A percentile compares a stretch with the other conserved stretches of the same genome.
These are phyloP conservation scores for Coemansia aciculifera DNA, from an alignment of 192 early-diverging fungal species.

Conservation along the genomic window DNA sequence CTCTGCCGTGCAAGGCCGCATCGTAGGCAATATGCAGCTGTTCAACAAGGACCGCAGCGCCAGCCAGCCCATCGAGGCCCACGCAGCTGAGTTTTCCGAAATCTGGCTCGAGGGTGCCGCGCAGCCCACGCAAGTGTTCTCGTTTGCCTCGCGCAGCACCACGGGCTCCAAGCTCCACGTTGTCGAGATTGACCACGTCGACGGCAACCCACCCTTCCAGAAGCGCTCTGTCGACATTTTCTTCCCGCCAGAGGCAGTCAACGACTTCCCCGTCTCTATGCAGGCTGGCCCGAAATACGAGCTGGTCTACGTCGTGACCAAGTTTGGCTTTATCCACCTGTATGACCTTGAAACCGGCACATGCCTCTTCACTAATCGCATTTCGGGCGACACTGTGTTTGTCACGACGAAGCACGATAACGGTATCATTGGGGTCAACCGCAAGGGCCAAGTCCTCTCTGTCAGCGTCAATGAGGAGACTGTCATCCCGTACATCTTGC, in stretches of 20 bases:
- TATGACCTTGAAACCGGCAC: conserved; percentile 94
- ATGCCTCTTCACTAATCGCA: conserved; percentile 97
- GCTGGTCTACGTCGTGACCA: conserved; percentile 94
- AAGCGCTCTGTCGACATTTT: conserved; percentile 91
- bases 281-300: conserved; percentile 93
- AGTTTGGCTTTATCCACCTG: conserved; percentile 96
- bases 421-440: conserved; percentile 94
- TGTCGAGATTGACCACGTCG: conserved; percentile 94
- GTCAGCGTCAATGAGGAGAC: conserved; percentile 89
- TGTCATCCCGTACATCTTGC: conserved; percentile 89
- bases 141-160: conserved; percentile 85
- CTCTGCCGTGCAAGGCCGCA: conserved; percentile 83
- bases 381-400: conserved; percentile 98
- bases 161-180: conserved; percentile 91
- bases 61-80: conserved; percentile 94
- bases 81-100: conserved; percentile 94
- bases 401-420: conserved; percentile 89
- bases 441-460: conserved; percentile 94
- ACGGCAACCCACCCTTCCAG: conserved; percentile 84
- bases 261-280: conserved; percentile 97
- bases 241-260: conserved; percentile 94
- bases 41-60: conserved; percentile 91
- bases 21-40: conserved; percentile 96
- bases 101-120: conserved; percentile 74
- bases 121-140: conserved; percentile 84